These are phyloP conservation scores for Tanozyma kutaoensis DNA, from an alignment of 805 yeast genomes.

Conservation along the genomic window DNA sequence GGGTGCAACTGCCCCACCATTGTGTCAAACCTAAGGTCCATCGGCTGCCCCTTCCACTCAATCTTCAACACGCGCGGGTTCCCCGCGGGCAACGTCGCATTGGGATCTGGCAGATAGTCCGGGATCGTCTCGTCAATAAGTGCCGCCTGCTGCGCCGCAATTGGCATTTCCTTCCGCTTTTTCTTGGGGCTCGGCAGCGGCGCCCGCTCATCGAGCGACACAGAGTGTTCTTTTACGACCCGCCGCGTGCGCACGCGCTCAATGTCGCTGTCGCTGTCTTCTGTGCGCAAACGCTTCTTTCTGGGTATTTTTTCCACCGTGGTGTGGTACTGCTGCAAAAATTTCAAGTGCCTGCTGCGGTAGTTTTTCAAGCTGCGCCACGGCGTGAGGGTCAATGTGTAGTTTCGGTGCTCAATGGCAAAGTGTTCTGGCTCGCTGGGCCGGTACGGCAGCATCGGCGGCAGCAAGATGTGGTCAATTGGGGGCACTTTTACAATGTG, in stretches of 20 bases:
- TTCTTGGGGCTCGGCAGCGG: slow-evolving; percentile 17
- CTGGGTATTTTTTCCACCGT: slow-evolving; percentile 8
- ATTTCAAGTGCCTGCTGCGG: too few relatives aligned
- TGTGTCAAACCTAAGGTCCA: slow-evolving; percentile 79
- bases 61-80: slow-evolving; percentile 65
- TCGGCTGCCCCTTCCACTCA: slow-evolving; percentile 98
- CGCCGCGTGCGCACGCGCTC: slow-evolving; percentile 53
- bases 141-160: slow-evolving; percentile 31
- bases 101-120: slow-evolving; percentile 67
- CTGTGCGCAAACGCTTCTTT: slow-evolving; percentile 1
- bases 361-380: too few relatives aligned
- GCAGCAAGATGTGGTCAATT: too few relatives aligned
- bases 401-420: too few relatives aligned
- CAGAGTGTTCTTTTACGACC: slow-evolving; percentile 23
- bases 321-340: neutral
- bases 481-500: too few relatives aligned
- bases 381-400: too few relatives aligned
- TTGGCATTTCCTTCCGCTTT: slow-evolving; percentile 28
- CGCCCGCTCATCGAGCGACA: slow-evolving; percentile 1
- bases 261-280: slow-evolving; percentile 13
- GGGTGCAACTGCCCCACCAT: slow-evolving; percentile 67
- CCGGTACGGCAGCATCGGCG: too few relatives aligned
- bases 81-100: slow-evolving; percentile 43
- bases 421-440: too few relatives aligned
- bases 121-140: slow-evolving; percentile 59